Evolutionary conservation across 2,329 filamentous ascomycete species (phyloP).

Genomic region (Coniella lustricola): DNA sequence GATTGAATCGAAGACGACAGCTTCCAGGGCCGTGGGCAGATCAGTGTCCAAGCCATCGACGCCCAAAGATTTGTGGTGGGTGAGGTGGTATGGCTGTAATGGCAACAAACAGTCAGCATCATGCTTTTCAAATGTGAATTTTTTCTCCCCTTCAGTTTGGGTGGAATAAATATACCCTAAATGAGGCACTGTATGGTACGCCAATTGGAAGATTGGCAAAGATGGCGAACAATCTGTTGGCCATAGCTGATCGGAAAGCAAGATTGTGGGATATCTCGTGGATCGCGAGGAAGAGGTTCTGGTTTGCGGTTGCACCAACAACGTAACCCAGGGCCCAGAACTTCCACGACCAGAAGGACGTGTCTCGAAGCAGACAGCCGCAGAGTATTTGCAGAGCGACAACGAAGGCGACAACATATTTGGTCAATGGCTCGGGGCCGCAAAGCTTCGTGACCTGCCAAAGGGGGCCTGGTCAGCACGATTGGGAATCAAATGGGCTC

Average conservation of each 20-base stretch:
- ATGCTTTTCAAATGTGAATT: background rate
- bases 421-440: constrained; percentile 90
- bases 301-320: constrained; percentile 90
- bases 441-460: constrained; percentile 91
- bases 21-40: constrained; percentile 85
- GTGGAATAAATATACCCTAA: constrained; percentile 60
- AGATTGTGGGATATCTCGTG: constrained; percentile 99
- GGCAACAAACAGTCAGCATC: background rate
- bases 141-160: too few relatives aligned
- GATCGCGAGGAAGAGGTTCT: constrained; percentile 97
- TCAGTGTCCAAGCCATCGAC: constrained; percentile 96
- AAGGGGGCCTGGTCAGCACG: constrained; percentile 10
- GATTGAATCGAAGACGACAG: constrained; percentile 87
- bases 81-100: constrained; percentile 85
- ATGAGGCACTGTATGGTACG: constrained; percentile 91
- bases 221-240: constrained; percentile 82
- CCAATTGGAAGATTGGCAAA: constrained; percentile 95
- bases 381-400: constrained; percentile 73
- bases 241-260: constrained; percentile 73
- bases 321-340: constrained; percentile 87
- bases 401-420: constrained; percentile 81
- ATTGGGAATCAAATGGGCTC: background rate
- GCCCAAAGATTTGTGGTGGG: constrained; percentile 96
- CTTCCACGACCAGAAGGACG: constrained; percentile 71
- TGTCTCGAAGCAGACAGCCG: constrained; percentile 70